A percentile compares a stretch with the other conserved stretches of the same genome.
phyloP scores from a whole-genome alignment of 305 asterid genomes.

The Salvia sclarea region DNA sequence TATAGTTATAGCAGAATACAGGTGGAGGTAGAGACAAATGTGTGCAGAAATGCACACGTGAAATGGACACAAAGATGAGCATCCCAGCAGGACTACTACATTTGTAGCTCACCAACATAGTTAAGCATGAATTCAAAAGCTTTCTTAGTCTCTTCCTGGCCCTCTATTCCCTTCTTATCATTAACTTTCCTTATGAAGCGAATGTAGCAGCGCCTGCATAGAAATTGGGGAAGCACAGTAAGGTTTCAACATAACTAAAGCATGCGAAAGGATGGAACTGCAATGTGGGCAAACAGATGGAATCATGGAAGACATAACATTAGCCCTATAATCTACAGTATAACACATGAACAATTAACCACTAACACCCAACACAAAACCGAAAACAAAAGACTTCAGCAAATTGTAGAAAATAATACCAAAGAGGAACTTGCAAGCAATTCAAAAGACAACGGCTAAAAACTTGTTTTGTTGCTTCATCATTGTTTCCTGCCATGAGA shows the following conservation, averaged over 20 bases:
- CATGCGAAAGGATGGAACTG: neutral
- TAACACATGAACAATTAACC: neutral
- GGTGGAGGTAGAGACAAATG: neutral
- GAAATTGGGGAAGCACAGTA: slow-evolving; percentile 20
- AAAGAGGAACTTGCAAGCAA: slow-evolving; percentile 88
- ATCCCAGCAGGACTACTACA: neutral
- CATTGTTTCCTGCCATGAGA: slow-evolving; percentile 81
- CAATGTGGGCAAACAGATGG: neutral
- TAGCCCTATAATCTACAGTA: neutral
- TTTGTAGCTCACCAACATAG: slow-evolving; percentile 62
- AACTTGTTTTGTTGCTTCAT: slow-evolving; percentile 80
- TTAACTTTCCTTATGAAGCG: slow-evolving; percentile 83
- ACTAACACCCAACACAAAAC: slow-evolving; percentile 23
- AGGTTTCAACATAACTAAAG: neutral
- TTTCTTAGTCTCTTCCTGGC: slow-evolving; percentile 90
- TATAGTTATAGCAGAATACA: neutral
- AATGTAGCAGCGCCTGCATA: slow-evolving; percentile 90
- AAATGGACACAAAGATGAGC: neutral
- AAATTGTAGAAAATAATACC: slow-evolving; percentile 45
- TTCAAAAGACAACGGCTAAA: slow-evolving; percentile 92
- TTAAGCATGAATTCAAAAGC: slow-evolving; percentile 96
- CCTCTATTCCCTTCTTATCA: slow-evolving; percentile 83
- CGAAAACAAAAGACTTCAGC: slow-evolving; percentile 18
- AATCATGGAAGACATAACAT: slow-evolving; percentile 3
- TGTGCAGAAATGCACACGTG: neutral